phyloP scores from a whole-genome alignment of 2,329 filamentous ascomycete genomes.

The Didymella pomorum region DNA sequence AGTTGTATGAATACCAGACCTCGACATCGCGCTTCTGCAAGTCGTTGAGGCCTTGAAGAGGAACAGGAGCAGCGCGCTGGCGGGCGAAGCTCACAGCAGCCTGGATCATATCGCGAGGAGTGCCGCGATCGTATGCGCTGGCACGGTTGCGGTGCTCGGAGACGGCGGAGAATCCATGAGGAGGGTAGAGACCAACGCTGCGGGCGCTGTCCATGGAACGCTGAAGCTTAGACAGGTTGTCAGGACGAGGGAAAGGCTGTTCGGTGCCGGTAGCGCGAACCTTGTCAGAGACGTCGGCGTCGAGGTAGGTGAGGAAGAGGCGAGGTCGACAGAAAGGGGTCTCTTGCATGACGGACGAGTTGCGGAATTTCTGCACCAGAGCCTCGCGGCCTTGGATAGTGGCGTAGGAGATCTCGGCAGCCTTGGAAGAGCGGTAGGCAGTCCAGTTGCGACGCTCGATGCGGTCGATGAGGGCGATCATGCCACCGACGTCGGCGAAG shows the following conservation, averaged over 20 bases:
- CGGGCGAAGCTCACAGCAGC: conserved; percentile 30
- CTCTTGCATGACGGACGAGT: conserved; percentile 95
- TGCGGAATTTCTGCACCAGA: conserved; percentile 92
- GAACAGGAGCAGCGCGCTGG: conserved; percentile 25
- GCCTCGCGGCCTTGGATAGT: conserved; percentile 94
- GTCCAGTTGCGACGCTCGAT: conserved; percentile 64
- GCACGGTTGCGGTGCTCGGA: conserved; percentile 78
- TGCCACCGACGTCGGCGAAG: conserved; percentile 72
- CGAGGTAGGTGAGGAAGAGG: conserved; percentile 59
- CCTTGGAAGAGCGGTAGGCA: conserved; percentile 82
- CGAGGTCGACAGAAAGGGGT: conserved; percentile 82
- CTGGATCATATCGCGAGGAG: conserved; percentile 54
- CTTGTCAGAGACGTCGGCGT: conserved; percentile 52
- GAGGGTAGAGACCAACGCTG: conserved; percentile 85
- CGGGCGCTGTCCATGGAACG: conserved; percentile 87
- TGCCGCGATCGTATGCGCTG: conserved; percentile 84
- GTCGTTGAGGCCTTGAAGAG: conserved; percentile 25
- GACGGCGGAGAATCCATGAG: conserved; percentile 75
- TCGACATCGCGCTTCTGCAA: conserved; percentile 36
- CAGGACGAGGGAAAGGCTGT: conserved; percentile 76
- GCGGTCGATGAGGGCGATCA: conserved; percentile 41
- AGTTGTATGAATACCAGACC: conserved; percentile 32
- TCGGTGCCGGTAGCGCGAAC: conserved; percentile 69
- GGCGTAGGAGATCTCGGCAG: conserved; percentile 93
- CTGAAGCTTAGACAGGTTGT: conserved; percentile 88